These are phyloP conservation scores for Funneliformis caledonium DNA, from an alignment of 371 early-diverging fungal genomes.

Conservation along the genomic window DNA sequence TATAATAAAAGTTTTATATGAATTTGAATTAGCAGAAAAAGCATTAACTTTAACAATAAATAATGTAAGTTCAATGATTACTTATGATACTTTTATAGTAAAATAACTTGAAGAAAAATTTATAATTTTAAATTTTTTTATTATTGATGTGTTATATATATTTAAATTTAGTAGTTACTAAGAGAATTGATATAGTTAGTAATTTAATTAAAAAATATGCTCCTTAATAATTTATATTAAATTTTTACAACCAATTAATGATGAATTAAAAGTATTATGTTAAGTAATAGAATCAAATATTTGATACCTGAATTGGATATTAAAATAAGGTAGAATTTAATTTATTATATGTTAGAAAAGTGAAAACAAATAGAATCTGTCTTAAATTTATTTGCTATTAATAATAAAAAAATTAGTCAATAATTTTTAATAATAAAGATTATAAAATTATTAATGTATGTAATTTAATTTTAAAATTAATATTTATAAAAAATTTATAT, in stretches of 20 bases:
- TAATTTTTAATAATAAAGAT: neutral
- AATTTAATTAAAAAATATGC: constrained; percentile 2
- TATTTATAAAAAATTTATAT: neutral
- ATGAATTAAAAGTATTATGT: neutral
- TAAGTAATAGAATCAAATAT: constrained; percentile 4
- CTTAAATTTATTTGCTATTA: neutral
- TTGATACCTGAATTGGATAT: constrained; percentile 1
- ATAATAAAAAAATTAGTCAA: neutral
- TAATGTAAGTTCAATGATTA: constrained; percentile 8
- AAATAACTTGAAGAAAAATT: neutral
- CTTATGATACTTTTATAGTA: neutral
- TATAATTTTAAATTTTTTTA: neutral
- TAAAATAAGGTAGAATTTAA: neutral
- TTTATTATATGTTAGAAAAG: too few relatives aligned
- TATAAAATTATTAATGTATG: neutral
- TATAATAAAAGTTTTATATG: too few relatives aligned
- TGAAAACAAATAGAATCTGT: neutral
- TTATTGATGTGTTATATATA: neutral
- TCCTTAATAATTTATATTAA: constrained; percentile 1
- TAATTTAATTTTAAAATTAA: too few relatives aligned
- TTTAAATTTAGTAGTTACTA: constrained; percentile 3
- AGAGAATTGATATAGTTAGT: neutral
- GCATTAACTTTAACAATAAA: constrained; percentile 2
- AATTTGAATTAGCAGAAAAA: too few relatives aligned
- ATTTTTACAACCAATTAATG: neutral